Evolutionary conservation across 345 rosid genomes (phyloP).

Genomic region (Camelina hispida): DNA sequence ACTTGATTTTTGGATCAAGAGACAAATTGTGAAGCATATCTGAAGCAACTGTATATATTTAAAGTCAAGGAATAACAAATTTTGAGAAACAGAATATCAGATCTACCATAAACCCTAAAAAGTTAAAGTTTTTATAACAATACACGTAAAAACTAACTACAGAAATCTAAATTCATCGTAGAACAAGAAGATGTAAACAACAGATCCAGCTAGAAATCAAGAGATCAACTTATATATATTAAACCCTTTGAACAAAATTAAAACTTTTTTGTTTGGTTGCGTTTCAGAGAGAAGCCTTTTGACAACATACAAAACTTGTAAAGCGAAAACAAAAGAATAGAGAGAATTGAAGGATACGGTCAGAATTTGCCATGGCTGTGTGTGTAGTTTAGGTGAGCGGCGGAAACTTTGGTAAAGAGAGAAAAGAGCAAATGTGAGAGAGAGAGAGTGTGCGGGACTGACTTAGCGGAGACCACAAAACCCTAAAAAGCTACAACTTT

Average conservation of each 20-base stretch:
- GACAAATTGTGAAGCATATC: slow-evolving; percentile 60
- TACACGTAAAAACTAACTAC: background rate
- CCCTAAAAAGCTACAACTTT: slow-evolving; percentile 7
- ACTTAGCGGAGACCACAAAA: slow-evolving; percentile 31
- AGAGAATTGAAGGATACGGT: slow-evolving; percentile 46
- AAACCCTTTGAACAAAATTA: slow-evolving; percentile 10
- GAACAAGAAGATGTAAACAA: background rate
- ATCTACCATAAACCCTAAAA: slow-evolving; percentile 23
- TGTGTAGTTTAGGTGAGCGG: slow-evolving; percentile 28
- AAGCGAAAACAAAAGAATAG: background rate
- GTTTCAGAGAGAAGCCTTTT: background rate
- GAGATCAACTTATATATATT: background rate
- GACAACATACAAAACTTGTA: background rate
- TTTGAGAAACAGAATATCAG: background rate
- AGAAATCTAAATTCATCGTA: background rate
- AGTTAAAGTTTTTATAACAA: background rate
- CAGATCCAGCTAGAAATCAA: slow-evolving; percentile 6
- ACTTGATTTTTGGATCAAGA: slow-evolving; percentile 49
- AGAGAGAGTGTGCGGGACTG: slow-evolving; percentile 18
- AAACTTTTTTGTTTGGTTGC: background rate
- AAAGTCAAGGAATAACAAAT: slow-evolving; percentile 48
- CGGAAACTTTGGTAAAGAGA: slow-evolving; percentile 24
- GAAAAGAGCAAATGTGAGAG: slow-evolving; percentile 22
- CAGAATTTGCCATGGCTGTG: slow-evolving; percentile 54
- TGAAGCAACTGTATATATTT: slow-evolving; percentile 52